A percentile compares a stretch with the other conserved stretches of the same genome.
Evolutionary conservation across 805 yeast species (phyloP).

Genomic region (Torulaspora delbrueckii): DNA sequence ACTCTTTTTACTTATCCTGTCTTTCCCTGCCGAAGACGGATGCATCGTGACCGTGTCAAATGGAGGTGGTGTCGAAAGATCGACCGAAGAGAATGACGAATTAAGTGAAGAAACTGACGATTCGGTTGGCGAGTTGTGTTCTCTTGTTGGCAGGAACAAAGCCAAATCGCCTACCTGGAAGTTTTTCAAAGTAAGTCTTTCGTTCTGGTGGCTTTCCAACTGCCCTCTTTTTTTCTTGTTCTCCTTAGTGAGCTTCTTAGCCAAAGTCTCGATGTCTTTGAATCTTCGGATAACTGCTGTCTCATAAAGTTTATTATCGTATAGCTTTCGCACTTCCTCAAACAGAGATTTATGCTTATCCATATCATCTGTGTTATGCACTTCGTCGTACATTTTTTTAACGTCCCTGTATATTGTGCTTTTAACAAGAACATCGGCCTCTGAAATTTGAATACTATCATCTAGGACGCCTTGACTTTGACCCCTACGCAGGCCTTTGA

Average conservation of each 20-base stretch:
- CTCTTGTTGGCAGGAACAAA: constrained; percentile 74
- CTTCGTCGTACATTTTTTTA: constrained; percentile 17
- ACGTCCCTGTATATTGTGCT: constrained; percentile 45
- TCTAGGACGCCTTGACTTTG: constrained; percentile 34
- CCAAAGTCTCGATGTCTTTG: constrained; percentile 83
- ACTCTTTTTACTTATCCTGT: constrained; percentile 14
- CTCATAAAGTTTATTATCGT: constrained; percentile 30
- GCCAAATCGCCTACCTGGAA: constrained; percentile 76
- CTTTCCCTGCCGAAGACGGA: constrained; percentile 15
- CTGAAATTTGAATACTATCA: constrained; percentile 34
- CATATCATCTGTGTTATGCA: constrained; percentile 9
- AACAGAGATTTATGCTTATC: constrained; percentile 14
- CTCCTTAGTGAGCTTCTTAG: constrained; percentile 73
- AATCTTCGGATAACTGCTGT: constrained; percentile 65
- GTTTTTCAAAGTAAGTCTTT: constrained; percentile 59
- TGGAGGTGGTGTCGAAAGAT: constrained; percentile 33
- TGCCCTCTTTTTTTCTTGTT: constrained; percentile 31
- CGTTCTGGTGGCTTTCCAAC: constrained; percentile 30
- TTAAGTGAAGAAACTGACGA: constrained; percentile 27
- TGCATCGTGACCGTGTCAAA: constrained; percentile 15
- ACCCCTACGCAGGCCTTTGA: constrained; percentile 65
- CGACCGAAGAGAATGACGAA: constrained; percentile 35
- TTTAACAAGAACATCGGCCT: constrained; percentile 39
- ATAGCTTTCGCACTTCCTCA: constrained; percentile 25
- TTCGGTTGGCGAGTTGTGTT: constrained; percentile 18